Evolutionary conservation across 306 rosid genomes (phyloP).

Genomic region (Comarum palustre): DNA sequence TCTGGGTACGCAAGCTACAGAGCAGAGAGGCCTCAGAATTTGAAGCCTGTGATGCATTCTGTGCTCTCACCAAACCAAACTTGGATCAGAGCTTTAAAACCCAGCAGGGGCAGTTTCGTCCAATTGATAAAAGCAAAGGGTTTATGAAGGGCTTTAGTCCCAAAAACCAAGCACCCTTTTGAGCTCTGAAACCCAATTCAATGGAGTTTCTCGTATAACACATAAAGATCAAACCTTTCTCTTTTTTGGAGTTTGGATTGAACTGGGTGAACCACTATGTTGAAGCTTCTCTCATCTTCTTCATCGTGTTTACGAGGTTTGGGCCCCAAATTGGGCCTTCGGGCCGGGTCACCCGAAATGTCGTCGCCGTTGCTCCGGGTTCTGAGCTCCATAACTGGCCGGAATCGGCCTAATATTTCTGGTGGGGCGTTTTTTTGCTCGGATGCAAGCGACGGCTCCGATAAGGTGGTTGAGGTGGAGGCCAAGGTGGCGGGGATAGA

Average conservation of each 20-base stretch:
- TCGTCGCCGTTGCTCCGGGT: conserved; percentile 47
- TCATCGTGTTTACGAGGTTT: conserved; percentile 36
- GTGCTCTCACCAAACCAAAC: conserved; percentile 2
- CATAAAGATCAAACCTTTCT: neutral
- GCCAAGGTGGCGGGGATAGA: conserved; percentile 47
- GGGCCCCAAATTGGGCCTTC: conserved; percentile 42
- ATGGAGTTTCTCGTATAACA: conserved; percentile 44
- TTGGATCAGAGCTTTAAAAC: too few relatives aligned
- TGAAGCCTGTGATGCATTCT: neutral
- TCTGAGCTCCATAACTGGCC: conserved; percentile 45
- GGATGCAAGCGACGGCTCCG: conserved; percentile 64
- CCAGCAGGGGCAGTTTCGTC: conserved; percentile 26
- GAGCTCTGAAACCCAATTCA: neutral
- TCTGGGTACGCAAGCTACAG: conserved; percentile 8
- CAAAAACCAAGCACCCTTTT: neutral
- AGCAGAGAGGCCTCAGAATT: conserved; percentile 9
- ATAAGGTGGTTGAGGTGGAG: conserved; percentile 48
- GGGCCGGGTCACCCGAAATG: conserved; percentile 33
- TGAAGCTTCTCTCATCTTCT: conserved; percentile 65
- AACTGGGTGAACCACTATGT: conserved; percentile 39
- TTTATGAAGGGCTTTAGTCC: conserved; percentile 72
- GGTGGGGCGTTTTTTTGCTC: conserved; percentile 73
- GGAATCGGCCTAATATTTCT: conserved; percentile 27
- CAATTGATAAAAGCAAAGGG: conserved; percentile 35
- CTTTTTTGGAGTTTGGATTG: neutral